These are phyloP conservation scores for Luzula sylvatica DNA, from an alignment of 176 grass and related monocot genomes.

Conservation along the genomic window DNA sequence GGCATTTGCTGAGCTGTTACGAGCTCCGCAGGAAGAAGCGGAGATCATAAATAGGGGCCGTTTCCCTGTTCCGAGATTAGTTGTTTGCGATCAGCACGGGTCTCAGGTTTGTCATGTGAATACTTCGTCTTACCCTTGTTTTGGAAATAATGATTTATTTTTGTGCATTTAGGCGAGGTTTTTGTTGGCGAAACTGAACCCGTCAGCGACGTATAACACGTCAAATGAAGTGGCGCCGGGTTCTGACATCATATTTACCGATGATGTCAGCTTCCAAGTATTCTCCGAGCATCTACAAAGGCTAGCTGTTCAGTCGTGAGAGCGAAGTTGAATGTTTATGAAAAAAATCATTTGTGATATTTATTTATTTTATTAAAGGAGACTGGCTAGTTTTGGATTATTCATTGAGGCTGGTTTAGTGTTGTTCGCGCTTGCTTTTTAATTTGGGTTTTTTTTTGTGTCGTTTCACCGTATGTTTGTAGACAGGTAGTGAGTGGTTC, in stretches of 20 bases:
- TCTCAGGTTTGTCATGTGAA: conserved; percentile 93
- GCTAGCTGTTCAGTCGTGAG: conserved; percentile 88
- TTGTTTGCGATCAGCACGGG: conserved; percentile 95
- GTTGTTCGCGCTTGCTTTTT: conserved; percentile 4
- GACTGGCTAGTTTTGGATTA: conserved; percentile 21
- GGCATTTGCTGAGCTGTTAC: conserved; percentile 85
- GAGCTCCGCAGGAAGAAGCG: conserved; percentile 82
- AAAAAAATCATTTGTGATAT: conserved; percentile 8
- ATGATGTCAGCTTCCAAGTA: conserved; percentile 98
- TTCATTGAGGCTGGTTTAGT: conserved; percentile 18
- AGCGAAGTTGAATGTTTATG: conserved; percentile 8
- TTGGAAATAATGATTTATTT: not conserved
- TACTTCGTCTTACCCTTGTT: conserved; percentile 8
- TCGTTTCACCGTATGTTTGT: conserved; percentile 16
- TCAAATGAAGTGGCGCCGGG: conserved; percentile 71
- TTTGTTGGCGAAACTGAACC: conserved; percentile 91
- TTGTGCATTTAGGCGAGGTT: conserved; percentile 63
- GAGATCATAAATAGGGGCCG: conserved; percentile 67
- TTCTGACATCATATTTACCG: conserved; percentile 90
- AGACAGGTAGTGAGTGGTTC: conserved; percentile 8
- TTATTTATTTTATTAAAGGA: conserved; percentile 21
- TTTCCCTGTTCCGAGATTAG: conserved; percentile 92
- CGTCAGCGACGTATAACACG: conserved; percentile 88
- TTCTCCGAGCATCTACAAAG: conserved; percentile 95
- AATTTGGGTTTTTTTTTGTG: conserved; percentile 4